Evolutionary conservation across 495 filamentous ascomycete species (phyloP).

Genomic region (Aspergillus kassunensis): DNA sequence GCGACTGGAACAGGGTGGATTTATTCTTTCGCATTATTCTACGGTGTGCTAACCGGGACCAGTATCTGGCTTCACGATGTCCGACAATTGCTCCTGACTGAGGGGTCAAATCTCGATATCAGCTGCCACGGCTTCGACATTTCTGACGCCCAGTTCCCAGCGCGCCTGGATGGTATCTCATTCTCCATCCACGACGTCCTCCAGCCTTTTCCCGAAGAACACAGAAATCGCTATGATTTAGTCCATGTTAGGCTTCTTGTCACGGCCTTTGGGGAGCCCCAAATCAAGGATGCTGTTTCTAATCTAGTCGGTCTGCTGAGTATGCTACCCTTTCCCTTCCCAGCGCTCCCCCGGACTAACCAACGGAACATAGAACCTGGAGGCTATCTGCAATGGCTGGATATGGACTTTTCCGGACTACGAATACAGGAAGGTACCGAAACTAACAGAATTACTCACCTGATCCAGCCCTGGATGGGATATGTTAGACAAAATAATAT

Average conservation of each 20-base stretch:
- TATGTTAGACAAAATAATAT: background rate
- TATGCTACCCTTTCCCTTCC: background rate
- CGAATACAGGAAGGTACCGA: too few species aligned
- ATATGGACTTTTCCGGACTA: constrained; percentile 7
- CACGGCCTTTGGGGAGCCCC: constrained; percentile 6
- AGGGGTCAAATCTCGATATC: background rate
- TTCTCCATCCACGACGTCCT: constrained; percentile 17
- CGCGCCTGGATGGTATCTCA: background rate
- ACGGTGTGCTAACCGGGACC: too few species aligned
- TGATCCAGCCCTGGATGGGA: background rate
- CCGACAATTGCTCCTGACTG: background rate
- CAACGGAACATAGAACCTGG: constrained; percentile 15
- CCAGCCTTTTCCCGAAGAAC: constrained; percentile 14
- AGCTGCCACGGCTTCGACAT: constrained; percentile 19
- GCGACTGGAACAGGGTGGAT: too few species aligned
- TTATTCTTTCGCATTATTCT: too few species aligned
- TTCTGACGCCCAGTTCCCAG: constrained; percentile 17
- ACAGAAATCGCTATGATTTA: constrained; percentile 17
- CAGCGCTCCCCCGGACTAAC: too few species aligned
- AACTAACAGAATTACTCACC: too few species aligned
- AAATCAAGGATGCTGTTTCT: constrained; percentile 12
- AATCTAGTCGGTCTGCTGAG: constrained; percentile 17
- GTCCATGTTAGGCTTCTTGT: constrained; percentile 20
- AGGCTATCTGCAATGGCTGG: constrained; percentile 24
- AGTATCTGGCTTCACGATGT: constrained; percentile 8